Percentiles rank a stretch among this genome's conserved stretches.
Conservation (phyloP, 805 yeast genomes). For the Starmerella floris region DNA sequence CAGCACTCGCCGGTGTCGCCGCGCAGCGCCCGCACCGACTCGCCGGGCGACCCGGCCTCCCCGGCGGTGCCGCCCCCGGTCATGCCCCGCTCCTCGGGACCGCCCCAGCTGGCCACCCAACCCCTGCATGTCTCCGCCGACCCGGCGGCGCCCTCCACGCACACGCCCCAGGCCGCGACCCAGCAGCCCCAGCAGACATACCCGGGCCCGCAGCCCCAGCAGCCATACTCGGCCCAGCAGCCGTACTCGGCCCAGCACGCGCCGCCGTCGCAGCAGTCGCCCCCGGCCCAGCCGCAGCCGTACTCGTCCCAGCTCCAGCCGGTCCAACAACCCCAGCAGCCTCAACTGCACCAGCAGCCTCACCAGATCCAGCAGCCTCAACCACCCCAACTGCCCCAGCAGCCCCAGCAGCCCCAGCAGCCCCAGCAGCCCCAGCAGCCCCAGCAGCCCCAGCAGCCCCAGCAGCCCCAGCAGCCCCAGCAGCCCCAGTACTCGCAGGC, state of each 20-base stretch:
- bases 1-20: too few species aligned
- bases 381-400: background rate
- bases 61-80: background rate
- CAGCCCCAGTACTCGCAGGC: too few species aligned
- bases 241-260: background rate
- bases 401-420: constrained; percentile 1
- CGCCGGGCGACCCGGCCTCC: too few species aligned
- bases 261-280: background rate
- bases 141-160: background rate
- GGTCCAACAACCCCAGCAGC: background rate
- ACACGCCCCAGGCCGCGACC: background rate
- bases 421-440: background rate
- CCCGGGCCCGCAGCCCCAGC: background rate
- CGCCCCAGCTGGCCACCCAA: too few species aligned
- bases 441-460: background rate
- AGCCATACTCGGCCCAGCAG: background rate
- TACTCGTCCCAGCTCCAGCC: background rate
- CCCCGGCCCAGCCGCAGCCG: background rate
- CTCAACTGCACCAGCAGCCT: background rate
- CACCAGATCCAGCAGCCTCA: constrained; percentile 1
- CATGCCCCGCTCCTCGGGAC: too few species aligned
- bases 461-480: background rate
- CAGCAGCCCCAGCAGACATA: background rate
- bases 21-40: too few species aligned
- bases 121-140: too few species aligned